phyloP scores from a whole-genome alignment of 2,329 filamentous ascomycete genomes.

The Paraphaeosphaeria sporulosa region DNA sequence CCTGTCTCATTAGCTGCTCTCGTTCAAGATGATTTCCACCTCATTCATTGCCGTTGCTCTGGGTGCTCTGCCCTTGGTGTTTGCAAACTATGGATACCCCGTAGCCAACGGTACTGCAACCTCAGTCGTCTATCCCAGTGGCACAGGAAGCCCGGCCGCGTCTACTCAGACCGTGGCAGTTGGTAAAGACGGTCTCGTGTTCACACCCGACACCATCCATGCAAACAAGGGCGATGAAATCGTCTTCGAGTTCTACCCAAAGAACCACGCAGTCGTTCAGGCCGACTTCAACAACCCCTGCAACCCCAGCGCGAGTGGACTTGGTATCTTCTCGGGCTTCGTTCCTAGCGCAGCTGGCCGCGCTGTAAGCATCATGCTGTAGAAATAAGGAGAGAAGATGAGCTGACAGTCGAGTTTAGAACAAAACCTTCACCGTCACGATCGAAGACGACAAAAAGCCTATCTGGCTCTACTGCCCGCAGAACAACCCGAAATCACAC shows the following conservation, averaged over 20 bases:
- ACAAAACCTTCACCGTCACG: constrained; percentile 33
- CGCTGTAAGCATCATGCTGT: constrained; percentile 19
- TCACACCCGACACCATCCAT: constrained; percentile 35
- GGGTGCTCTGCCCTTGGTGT: constrained; percentile 24
- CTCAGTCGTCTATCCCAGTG: constrained; percentile 8
- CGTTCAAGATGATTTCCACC: constrained; percentile 25
- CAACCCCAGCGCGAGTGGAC: constrained; percentile 37
- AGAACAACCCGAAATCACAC: constrained; percentile 54
- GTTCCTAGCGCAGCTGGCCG: constrained; percentile 23
- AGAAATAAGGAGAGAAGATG: not conserved
- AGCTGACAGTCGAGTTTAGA: constrained; percentile 13
- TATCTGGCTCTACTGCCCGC: constrained; percentile 49
- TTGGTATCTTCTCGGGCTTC: constrained; percentile 37
- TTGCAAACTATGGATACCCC: constrained; percentile 18
- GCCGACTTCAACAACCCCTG: constrained; percentile 35
- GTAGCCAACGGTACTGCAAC: constrained; percentile 15
- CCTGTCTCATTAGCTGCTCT: constrained; percentile 8
- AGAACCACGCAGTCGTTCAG: constrained; percentile 39
- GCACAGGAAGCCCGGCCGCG: constrained; percentile 15
- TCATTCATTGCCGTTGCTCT: constrained; percentile 24
- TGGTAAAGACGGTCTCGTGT: constrained; percentile 31
- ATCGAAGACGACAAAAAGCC: constrained; percentile 32
- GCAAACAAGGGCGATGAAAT: constrained; percentile 34
- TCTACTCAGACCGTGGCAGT: constrained; percentile 35
- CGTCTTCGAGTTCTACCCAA: constrained; percentile 38